phyloP scores from a whole-genome alignment of 176 grass and related monocot species.

The Carex scoparia region DNA sequence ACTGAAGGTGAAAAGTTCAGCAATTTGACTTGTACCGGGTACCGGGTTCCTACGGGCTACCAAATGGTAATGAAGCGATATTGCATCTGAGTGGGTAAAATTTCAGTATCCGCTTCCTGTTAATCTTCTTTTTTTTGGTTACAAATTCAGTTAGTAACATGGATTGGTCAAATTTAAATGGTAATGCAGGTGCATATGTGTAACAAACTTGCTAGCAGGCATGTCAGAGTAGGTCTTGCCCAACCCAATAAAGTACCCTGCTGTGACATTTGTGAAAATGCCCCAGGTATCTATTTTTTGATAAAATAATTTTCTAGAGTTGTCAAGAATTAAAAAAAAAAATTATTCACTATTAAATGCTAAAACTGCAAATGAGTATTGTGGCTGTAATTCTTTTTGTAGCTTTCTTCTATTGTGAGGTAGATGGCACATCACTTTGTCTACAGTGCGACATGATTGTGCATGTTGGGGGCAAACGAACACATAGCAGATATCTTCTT shows the following conservation, averaged over 20 bases:
- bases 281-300: slow-evolving; percentile 45
- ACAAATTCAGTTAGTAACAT: background rate
- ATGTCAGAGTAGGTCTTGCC: slow-evolving; percentile 97
- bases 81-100: background rate
- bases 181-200: slow-evolving; percentile 90
- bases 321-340: background rate
- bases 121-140: background rate
- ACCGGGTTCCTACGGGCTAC: background rate
- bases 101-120: background rate
- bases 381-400: slow-evolving; percentile 17
- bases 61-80: background rate
- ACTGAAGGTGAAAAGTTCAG: background rate
- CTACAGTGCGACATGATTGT: slow-evolving; percentile 94
- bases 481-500: slow-evolving; percentile 88
- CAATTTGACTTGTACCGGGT: background rate
- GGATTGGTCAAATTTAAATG: background rate
- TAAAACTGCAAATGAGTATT: background rate
- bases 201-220: slow-evolving; percentile 97
- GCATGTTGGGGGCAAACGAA: slow-evolving; percentile 95
- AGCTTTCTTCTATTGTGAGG: slow-evolving; percentile 99
- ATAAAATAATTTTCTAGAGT: background rate
- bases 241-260: slow-evolving; percentile 71
- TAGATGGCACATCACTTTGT: slow-evolving; percentile 98
- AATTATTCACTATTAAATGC: background rate
- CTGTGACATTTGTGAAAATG: slow-evolving; percentile 98